Conservation (phyloP, 805 yeast genomes). For the Ogataea nitratoaversa region DNA sequence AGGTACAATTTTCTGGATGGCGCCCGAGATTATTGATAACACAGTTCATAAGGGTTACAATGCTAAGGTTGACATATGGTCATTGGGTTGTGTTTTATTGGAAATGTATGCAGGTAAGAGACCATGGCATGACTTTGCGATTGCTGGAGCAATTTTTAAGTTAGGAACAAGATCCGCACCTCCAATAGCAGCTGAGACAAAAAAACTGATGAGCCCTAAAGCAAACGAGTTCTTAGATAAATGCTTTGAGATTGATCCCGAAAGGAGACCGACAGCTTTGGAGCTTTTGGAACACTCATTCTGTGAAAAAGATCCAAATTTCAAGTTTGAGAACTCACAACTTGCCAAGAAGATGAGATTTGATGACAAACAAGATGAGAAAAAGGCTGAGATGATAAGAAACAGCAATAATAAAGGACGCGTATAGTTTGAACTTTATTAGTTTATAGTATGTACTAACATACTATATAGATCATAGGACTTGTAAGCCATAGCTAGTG, state of each 20-base stretch:
- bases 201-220: conserved; percentile 52
- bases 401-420: conserved; percentile 13
- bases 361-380: conserved; percentile 24
- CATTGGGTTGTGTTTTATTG: conserved; percentile 91
- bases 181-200: conserved; percentile 90
- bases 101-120: conserved; percentile 98
- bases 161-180: conserved; percentile 87
- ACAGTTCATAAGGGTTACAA: conserved; percentile 85
- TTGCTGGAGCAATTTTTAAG: conserved; percentile 90
- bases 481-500: too few species aligned
- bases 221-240: conserved; percentile 70
- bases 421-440: too few species aligned
- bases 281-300: conserved; percentile 49
- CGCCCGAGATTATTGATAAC: conserved; percentile 95
- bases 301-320: conserved; percentile 21
- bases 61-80: conserved; percentile 98
- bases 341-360: conserved; percentile 28
- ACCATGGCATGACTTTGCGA: conserved; percentile 96
- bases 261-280: conserved; percentile 82
- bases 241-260: conserved; percentile 78
- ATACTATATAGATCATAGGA: too few species aligned
- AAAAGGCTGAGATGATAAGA: conserved; percentile 24
- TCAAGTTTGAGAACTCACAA: conserved; percentile 28
- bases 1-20: conserved; percentile 99
- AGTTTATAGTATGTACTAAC: too few species aligned